Conservation (phyloP, 192 early-diverging fungal species). For the Gonapodya prolifera region DNA sequence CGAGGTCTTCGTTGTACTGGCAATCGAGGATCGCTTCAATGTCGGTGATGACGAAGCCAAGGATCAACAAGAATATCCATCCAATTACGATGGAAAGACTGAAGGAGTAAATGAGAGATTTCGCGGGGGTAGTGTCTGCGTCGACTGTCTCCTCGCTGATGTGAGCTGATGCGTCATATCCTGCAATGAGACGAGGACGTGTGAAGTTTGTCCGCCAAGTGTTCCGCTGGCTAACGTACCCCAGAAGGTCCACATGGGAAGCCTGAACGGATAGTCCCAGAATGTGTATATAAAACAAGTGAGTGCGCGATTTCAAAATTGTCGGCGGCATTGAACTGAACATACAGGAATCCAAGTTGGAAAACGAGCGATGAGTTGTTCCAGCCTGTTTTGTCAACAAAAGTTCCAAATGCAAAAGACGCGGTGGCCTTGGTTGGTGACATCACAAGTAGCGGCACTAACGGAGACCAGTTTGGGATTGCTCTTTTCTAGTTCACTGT, state of each 20-base stretch:
- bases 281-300: no score
- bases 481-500: background rate
- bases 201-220: no score
- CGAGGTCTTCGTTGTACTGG: background rate
- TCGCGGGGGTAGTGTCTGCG: background rate
- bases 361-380: background rate
- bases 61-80: background rate
- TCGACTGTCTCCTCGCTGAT: background rate
- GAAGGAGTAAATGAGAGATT: background rate
- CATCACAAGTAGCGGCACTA: background rate
- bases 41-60: background rate
- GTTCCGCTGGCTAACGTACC: no score
- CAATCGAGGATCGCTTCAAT: background rate
- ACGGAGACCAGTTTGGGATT: background rate
- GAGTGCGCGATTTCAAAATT: background rate
- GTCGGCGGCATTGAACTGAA: background rate
- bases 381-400: background rate
- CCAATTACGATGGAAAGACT: background rate
- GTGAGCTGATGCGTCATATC: conserved; percentile 4
- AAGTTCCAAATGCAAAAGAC: background rate
- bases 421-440: background rate
- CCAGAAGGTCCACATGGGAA: background rate
- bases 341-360: background rate
- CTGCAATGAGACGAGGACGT: no score
- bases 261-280: background rate